phyloP scores from a whole-genome alignment of 108 stramenopile genomes.

The Hondaea fermentalgiana region DNA sequence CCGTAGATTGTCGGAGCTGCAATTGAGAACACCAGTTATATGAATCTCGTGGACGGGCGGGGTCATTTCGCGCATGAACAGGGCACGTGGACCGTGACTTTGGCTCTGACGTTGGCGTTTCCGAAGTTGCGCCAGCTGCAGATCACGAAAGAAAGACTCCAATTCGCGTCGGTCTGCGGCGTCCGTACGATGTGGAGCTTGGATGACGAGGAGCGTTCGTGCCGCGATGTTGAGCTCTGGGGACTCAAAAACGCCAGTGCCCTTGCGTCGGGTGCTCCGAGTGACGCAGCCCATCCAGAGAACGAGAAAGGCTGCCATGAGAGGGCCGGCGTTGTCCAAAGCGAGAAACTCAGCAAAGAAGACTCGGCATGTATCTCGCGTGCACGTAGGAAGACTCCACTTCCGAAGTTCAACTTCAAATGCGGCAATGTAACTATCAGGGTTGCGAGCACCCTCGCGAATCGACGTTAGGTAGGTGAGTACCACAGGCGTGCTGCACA shows the following conservation, averaged over 20 bases:
- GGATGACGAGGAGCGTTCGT: not conserved
- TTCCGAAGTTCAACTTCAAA: not conserved
- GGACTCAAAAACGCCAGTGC: not conserved
- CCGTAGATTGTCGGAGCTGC: not conserved
- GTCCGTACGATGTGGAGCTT: not conserved
- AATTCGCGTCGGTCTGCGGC: not conserved
- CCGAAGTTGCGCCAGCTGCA: not conserved
- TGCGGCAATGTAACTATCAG: not conserved
- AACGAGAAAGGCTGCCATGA: not conserved
- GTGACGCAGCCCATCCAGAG: not conserved
- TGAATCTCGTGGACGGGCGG: not conserved
- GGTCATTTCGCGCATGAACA: not conserved
- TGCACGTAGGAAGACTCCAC: not conserved
- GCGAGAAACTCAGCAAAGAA: not conserved
- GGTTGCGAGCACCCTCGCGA: not conserved
- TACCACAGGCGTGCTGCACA: not conserved
- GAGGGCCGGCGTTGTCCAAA: not conserved
- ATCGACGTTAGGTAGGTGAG: not conserved
- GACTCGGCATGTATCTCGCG: not conserved
- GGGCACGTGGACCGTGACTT: not conserved
- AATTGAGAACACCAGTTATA: not conserved
- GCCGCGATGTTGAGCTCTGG: not conserved
- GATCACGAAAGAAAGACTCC: not conserved
- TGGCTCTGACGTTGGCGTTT: too few relatives aligned
- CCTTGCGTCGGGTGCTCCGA: not conserved